phyloP scores from a whole-genome alignment of 305 asterid genomes.

The Solanum hybrid region DNA sequence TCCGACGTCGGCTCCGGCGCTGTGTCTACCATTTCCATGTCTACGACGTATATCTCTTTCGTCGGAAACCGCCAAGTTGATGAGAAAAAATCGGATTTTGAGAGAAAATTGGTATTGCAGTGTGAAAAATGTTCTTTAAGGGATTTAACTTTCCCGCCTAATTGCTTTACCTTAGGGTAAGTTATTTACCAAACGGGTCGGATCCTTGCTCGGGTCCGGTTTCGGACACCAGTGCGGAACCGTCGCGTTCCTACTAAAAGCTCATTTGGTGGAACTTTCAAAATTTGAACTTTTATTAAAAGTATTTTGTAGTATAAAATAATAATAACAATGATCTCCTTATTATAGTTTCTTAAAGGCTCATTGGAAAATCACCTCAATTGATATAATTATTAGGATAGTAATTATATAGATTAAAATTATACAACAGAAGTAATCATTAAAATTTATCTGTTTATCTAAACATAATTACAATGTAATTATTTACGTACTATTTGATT shows the following conservation, averaged over 20 bases:
- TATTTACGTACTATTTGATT: neutral
- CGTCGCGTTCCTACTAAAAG: neutral
- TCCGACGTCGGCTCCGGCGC: constrained; percentile 12
- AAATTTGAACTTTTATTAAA: neutral
- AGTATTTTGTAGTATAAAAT: neutral
- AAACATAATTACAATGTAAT: no score
- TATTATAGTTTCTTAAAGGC: neutral
- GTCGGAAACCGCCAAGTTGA: constrained; percentile 1
- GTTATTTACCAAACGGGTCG: neutral
- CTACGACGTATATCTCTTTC: constrained; percentile 13
- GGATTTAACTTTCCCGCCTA: constrained; percentile 8
- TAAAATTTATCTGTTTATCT: neutral
- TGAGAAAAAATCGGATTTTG: neutral
- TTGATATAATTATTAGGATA: neutral
- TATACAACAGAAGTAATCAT: no score
- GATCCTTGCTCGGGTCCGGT: neutral
- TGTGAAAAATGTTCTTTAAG: neutral
- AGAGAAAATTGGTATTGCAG: neutral
- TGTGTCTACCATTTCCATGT: constrained; percentile 16
- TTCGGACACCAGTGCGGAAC: neutral
- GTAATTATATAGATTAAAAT: no score
- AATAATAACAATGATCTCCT: neutral
- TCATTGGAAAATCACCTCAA: neutral
- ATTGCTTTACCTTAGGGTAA: neutral
- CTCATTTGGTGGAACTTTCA: neutral